phyloP scores from a whole-genome alignment of 108 stramenopile species.

The Cyclotella sp. region DNA sequence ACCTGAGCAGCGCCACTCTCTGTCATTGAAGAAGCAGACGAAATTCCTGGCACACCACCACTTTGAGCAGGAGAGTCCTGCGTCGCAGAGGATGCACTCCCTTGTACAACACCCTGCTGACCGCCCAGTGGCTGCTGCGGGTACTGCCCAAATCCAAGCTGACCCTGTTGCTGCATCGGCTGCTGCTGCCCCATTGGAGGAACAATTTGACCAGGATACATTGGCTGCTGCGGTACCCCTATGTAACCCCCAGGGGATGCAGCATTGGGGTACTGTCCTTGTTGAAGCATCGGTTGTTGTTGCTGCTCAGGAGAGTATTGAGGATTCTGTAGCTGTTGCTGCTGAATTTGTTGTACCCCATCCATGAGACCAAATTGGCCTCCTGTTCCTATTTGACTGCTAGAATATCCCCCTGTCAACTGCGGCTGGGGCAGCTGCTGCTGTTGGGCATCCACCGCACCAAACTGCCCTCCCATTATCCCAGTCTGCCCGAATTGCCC shows the following conservation, averaged over 20 bases:
- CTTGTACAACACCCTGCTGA: neutral
- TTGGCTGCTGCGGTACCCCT: slow-evolving; percentile 2
- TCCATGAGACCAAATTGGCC: neutral
- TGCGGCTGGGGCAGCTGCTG: neutral
- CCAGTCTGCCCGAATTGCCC: neutral
- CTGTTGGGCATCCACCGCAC: neutral
- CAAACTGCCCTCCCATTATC: neutral
- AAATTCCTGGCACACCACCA: neutral
- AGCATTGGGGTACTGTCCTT: too few species aligned
- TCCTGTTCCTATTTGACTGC: neutral
- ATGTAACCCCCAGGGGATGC: neutral
- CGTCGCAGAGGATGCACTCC: too few species aligned
- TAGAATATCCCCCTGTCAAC: neutral
- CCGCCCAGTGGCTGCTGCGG: neutral
- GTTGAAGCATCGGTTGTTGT: neutral
- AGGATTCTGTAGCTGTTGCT: neutral
- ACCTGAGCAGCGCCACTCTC: too few species aligned
- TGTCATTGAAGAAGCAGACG: neutral
- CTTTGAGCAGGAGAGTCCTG: too few species aligned
- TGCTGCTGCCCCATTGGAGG: neutral
- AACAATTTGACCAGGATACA: slow-evolving; percentile 8
- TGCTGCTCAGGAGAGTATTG: slow-evolving; percentile 2
- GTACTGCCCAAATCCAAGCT: neutral
- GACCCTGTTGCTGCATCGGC: neutral
- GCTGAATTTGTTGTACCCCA: neutral